Evolutionary conservation across 306 rosid species (phyloP).

Genomic region (Urtica urens): DNA sequence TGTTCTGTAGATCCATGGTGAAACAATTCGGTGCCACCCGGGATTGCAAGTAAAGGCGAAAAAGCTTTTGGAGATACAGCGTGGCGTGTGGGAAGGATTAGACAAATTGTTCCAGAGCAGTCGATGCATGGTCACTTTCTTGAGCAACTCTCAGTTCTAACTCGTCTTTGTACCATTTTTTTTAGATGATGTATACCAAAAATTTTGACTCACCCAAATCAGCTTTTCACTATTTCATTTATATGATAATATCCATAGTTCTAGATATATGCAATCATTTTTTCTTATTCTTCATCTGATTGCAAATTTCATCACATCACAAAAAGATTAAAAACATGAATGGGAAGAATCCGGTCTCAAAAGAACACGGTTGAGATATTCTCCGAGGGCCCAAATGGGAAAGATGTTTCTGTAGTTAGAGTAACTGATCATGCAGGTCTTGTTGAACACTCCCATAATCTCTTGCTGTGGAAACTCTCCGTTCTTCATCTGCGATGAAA

Average conservation of each 20-base stretch:
- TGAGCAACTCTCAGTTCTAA: slow-evolving; percentile 45
- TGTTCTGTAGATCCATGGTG: slow-evolving; percentile 63
- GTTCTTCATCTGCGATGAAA: slow-evolving; percentile 44
- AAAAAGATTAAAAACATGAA: no score
- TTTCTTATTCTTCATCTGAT: no score
- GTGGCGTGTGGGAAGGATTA: slow-evolving; percentile 61
- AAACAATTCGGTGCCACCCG: slow-evolving; percentile 57
- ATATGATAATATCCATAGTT: no score
- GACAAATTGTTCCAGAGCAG: slow-evolving; percentile 63
- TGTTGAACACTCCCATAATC: slow-evolving; percentile 50
- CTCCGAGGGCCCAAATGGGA: slow-evolving; percentile 76
- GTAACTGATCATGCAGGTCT: slow-evolving; percentile 39
- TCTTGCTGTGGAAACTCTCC: slow-evolving; percentile 82
- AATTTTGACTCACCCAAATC: not conserved
- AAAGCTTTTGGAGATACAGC: slow-evolving; percentile 66
- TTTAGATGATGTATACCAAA: not conserved
- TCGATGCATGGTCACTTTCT: slow-evolving; percentile 70
- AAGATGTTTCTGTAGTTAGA: slow-evolving; percentile 56
- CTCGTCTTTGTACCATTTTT: not conserved
- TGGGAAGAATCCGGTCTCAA: not conserved
- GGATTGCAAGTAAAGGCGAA: slow-evolving; percentile 64
- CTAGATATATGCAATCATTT: no score
- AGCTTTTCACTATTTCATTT: no score
- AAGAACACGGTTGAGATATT: slow-evolving; percentile 29
- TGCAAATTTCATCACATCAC: no score